These are phyloP conservation scores for Xylaria flabelliformis DNA, from an alignment of 495 filamentous ascomycete species.

Conservation along the genomic window DNA sequence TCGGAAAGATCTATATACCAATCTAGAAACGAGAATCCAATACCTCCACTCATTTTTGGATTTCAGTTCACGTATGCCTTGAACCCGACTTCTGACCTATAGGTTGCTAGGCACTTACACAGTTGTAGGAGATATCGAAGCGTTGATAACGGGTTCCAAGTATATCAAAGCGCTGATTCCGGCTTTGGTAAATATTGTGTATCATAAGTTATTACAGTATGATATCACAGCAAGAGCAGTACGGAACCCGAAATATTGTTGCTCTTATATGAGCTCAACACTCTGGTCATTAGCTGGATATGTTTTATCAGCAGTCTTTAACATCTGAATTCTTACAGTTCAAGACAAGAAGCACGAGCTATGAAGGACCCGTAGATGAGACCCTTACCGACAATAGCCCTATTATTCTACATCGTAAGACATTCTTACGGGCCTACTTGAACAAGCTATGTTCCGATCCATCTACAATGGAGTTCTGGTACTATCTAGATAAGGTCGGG, in stretches of 20 bases:
- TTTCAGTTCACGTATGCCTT: constrained; percentile 64
- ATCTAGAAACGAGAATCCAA: constrained; percentile 68
- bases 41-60: constrained; percentile 77
- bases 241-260: background rate
- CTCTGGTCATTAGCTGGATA: background rate
- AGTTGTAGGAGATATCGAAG: constrained; percentile 68
- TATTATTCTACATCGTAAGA: constrained; percentile 76
- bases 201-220: constrained; percentile 73
- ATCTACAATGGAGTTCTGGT: constrained; percentile 75
- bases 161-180: constrained; percentile 79
- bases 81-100: background rate
- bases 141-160: constrained; percentile 67
- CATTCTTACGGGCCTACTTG: constrained; percentile 75
- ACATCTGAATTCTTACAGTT: constrained; percentile 45
- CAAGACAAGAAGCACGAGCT: constrained; percentile 68
- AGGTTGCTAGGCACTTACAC: background rate
- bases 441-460: constrained; percentile 74
- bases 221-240: constrained; percentile 73
- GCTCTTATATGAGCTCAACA: background rate
- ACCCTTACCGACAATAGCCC: constrained; percentile 67
- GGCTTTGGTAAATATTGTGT: constrained; percentile 76
- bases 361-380: constrained; percentile 66
- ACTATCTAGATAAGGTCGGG: constrained; percentile 81
- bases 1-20: constrained; percentile 71
- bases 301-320: background rate